Evolutionary conservation across 2,329 filamentous ascomycete genomes (phyloP), one percentile per base, ranked within the genome.

Genomic region (Metarhizium sp.): DNA sequence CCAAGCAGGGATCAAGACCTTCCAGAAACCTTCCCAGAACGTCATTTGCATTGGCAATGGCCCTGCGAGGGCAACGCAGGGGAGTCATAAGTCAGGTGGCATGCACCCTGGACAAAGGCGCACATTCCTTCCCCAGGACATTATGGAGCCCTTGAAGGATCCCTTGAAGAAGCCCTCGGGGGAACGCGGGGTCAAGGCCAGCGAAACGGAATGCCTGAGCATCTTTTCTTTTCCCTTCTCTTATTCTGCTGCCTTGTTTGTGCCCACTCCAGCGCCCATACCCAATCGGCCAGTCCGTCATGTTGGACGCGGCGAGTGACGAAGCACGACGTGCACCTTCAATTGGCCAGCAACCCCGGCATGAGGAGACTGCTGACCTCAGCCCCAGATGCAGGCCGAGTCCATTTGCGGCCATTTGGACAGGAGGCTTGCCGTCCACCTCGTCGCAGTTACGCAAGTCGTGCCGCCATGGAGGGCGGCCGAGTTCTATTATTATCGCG

Each of bases 261-360:
- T 36, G 34, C 34, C 34, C 34, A 36, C 34, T 13, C 13, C 8
- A 8, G 34, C 34, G 34, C 34, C 42, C 40, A 36, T 38, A 38
- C 43, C 55, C 55, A 57, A 51, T 54, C 51, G 52, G 55, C 47
- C 51, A 30, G 32, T 50, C 52, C 55, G 51, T 46, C 38, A 30
- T 47, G 16, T 50, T 46, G 20, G 38, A 40, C 38, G 38, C 11
- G 11, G 38, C 38, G 38, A 10, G 14, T 36, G 46, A 45, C 40
- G 25, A 48, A 7, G 30, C 45, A 30, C 18, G 13, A 10, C 13
- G 7, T 36, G 25, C 36, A 18, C 1, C 16, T 29, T 25, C 14
- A 18, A 56, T 53, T 56, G 51, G 55, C 55, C 36, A 43, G n/a
- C n/a, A 8, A n/a, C 18, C 32, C 40, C 48, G 4, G 29, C 1